phyloP scores from a whole-genome alignment of 2,329 filamentous ascomycete genomes.

The Fusarium sp. region DNA sequence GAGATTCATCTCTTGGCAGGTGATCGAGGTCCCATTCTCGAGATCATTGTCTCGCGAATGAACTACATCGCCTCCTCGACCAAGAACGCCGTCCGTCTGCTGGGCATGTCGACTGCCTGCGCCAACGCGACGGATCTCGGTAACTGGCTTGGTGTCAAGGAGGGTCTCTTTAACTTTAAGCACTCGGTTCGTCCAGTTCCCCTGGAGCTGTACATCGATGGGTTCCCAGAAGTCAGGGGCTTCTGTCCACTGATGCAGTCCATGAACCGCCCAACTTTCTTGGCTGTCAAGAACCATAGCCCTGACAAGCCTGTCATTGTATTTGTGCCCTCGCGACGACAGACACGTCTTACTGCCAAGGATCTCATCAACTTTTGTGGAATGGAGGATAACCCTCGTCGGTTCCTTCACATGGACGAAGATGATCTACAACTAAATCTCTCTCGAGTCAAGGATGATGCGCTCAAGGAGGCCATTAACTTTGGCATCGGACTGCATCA shows the following conservation, averaged over 20 bases:
- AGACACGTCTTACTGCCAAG: slow-evolving; percentile 94
- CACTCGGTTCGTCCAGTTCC: slow-evolving; percentile 97
- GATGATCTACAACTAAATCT: slow-evolving; percentile 92
- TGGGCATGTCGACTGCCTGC: slow-evolving; percentile 99
- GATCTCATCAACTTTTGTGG: slow-evolving; percentile 98
- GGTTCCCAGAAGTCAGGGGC: slow-evolving; percentile 92
- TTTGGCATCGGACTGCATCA: slow-evolving; percentile 98
- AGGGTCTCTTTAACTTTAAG: slow-evolving; percentile 95
- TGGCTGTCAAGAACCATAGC: slow-evolving; percentile 96
- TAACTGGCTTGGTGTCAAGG: slow-evolving; percentile 97
- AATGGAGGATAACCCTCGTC: slow-evolving; percentile 96
- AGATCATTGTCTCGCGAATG: slow-evolving; percentile 95
- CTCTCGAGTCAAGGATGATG: slow-evolving; percentile 91
- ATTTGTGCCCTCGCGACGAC: slow-evolving; percentile 93
- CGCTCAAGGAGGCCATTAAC: slow-evolving; percentile 90
- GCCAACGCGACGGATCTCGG: slow-evolving; percentile 94
- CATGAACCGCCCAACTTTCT: slow-evolving; percentile 97
- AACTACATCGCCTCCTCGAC: slow-evolving; percentile 98
- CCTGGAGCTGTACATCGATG: slow-evolving; percentile 95
- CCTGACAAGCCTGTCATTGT: slow-evolving; percentile 98
- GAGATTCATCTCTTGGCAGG: slow-evolving; percentile 98
- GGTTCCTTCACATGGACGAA: slow-evolving; percentile 94
- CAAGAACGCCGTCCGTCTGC: slow-evolving; percentile 85
- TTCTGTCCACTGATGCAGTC: slow-evolving; percentile 99
- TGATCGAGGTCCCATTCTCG: slow-evolving; percentile 95